A percentile compares a stretch with the other conserved stretches of the same genome.
phyloP scores from a whole-genome alignment of 345 rosid genomes.

The Lagerstroemia speciosa region DNA sequence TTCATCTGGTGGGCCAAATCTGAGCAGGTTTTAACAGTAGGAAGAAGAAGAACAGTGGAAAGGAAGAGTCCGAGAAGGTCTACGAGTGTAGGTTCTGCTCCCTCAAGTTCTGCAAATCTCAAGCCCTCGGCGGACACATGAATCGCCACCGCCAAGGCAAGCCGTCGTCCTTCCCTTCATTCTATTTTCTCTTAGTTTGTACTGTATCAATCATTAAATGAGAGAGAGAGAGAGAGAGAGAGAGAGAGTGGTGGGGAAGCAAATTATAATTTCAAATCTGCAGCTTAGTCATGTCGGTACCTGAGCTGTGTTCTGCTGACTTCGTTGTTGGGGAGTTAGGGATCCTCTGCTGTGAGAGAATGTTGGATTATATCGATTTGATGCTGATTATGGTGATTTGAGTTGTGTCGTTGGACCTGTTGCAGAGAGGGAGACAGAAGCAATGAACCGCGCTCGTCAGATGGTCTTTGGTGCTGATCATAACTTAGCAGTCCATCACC shows the following conservation, averaged over 20 bases:
- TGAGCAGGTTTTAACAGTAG: conserved; percentile 27
- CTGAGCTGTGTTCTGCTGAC: not conserved
- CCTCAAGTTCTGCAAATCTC: conserved; percentile 99
- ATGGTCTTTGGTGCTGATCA: conserved; percentile 67
- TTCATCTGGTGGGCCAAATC: not conserved
- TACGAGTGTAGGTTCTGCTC: conserved; percentile 99
- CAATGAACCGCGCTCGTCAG: conserved; percentile 97
- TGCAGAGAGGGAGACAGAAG: conserved; percentile 96
- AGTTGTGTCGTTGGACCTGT: conserved; percentile 18
- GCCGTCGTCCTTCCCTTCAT: not conserved
- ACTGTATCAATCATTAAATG: conserved; percentile 3
- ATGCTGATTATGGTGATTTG: conserved; percentile 15
- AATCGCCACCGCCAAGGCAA: conserved; percentile 99
- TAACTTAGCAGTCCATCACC: conserved; percentile 36
- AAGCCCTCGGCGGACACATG: conserved; percentile 99
- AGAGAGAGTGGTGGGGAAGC: not conserved
- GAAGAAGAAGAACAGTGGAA: conserved; percentile 59
- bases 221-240: not conserved
- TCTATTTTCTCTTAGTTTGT: not conserved
- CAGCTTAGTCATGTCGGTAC: not conserved
- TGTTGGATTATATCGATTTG: not conserved
- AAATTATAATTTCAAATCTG: not conserved
- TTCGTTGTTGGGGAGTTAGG: not conserved
- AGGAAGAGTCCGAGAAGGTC: conserved; percentile 79
- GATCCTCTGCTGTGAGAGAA: not conserved